Conservation (phyloP, 768 basidiomycete genomes). For the Boletus coccyginus region DNA sequence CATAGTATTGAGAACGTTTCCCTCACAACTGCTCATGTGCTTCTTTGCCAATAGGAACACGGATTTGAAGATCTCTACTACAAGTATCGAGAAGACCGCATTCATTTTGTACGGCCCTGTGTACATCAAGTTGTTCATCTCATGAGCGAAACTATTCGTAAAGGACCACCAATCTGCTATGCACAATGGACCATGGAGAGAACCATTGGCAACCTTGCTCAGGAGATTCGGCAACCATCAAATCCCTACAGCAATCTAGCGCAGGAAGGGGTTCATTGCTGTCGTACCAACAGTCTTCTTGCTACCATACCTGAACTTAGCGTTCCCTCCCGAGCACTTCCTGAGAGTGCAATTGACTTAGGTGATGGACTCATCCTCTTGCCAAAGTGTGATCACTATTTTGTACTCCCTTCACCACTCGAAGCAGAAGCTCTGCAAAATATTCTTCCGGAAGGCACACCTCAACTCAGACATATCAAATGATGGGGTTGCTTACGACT, state of each 20-base stretch:
- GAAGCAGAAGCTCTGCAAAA: background rate
- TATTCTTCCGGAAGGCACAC: background rate
- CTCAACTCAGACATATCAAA: background rate
- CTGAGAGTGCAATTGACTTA: no score
- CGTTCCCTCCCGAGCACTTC: no score
- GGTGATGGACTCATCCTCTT: background rate
- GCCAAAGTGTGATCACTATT: background rate
- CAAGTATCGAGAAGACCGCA: background rate
- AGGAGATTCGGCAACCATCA: no score
- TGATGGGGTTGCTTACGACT: constrained; percentile 20
- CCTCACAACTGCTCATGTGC: background rate
- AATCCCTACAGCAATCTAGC: no score
- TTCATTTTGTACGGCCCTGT: background rate
- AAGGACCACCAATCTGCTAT: background rate
- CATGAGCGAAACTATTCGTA: background rate
- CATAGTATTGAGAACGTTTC: background rate
- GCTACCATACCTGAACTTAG: no score
- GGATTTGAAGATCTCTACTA: background rate
- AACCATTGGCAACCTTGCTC: no score
- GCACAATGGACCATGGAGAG: no score
- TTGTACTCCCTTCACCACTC: background rate
- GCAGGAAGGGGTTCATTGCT: no score
- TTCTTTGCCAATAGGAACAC: background rate
- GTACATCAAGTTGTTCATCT: background rate
- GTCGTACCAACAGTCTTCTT: no score